phyloP scores from a whole-genome alignment of 2,329 filamentous ascomycete genomes.

The Cladobotryum protrusum region DNA sequence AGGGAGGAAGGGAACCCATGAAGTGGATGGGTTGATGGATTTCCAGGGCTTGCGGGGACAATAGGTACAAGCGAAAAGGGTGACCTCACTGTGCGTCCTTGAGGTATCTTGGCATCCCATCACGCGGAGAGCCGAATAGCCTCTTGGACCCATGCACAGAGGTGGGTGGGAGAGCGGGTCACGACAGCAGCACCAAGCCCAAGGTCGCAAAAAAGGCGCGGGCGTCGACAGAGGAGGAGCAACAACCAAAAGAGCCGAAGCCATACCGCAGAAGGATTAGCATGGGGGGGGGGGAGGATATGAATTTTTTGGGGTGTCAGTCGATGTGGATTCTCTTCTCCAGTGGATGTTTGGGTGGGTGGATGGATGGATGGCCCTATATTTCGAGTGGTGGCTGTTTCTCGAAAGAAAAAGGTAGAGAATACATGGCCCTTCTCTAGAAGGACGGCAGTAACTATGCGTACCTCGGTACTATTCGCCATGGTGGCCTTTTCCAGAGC shows the following conservation, averaged over 20 bases:
- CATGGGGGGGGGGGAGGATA: not conserved
- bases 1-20: not conserved
- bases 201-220: not conserved
- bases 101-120: conserved; percentile 1
- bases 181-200: conserved; percentile 3
- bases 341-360: no score
- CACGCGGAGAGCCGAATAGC: conserved; percentile 4
- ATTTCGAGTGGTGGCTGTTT: conserved; percentile 1
- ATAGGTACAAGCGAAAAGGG: conserved; percentile 6
- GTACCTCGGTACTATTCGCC: conserved; percentile 2
- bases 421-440: not conserved
- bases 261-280: not conserved
- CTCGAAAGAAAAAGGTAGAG: not conserved
- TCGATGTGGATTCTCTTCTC: not conserved
- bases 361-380: no score
- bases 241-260: not conserved
- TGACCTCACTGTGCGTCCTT: conserved; percentile 6
- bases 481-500: conserved; percentile 1
- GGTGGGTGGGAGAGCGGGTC: conserved; percentile 1
- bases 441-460: not conserved
- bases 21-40: no score
- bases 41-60: no score
- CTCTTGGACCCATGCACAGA: not conserved
- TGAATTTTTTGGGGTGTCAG: not conserved
- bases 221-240: not conserved